Conservation (phyloP, 176 grass and related monocot species). For the Areca catechu region DNA sequence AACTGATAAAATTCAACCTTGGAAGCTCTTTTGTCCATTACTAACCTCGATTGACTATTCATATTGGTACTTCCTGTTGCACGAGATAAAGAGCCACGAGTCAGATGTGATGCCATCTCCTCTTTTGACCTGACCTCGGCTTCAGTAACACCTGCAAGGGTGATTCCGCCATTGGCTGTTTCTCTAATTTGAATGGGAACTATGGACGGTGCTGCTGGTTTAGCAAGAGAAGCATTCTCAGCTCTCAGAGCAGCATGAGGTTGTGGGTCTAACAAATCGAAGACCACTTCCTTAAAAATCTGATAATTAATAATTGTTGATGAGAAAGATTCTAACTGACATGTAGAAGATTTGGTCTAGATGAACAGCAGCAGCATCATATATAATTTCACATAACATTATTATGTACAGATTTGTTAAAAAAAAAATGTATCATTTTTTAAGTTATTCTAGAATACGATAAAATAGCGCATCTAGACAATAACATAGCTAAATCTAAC, state of each 20-base stretch:
- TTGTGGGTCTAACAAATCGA: slow-evolving; percentile 63
- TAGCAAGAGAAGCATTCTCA: slow-evolving; percentile 39
- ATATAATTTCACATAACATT: too few relatives aligned
- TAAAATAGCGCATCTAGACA: too few relatives aligned
- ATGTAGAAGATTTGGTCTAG: too few relatives aligned
- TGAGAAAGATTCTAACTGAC: too few relatives aligned
- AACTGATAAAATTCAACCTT: too few relatives aligned
- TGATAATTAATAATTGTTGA: slow-evolving; percentile 4
- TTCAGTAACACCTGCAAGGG: slow-evolving; percentile 81
- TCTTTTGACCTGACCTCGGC: slow-evolving; percentile 90
- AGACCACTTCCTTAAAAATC: slow-evolving; percentile 98
- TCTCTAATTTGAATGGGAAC: slow-evolving; percentile 96
- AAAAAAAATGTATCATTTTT: too few relatives aligned
- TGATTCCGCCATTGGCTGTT: slow-evolving; percentile 68
- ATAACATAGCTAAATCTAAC: too few relatives aligned
- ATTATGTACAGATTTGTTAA: too few relatives aligned
- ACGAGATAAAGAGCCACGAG: slow-evolving; percentile 57
- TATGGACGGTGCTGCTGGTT: slow-evolving; percentile 34
- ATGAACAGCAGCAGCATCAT: too few relatives aligned
- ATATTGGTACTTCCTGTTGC: slow-evolving; percentile 80
- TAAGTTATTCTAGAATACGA: too few relatives aligned
- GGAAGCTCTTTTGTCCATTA: not conserved
- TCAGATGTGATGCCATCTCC: slow-evolving; percentile 75
- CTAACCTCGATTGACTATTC: slow-evolving; percentile 50
- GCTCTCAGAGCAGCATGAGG: slow-evolving; percentile 33